Conservation (phyloP, 768 basidiomycete genomes). For the Auricularia sp. region DNA sequence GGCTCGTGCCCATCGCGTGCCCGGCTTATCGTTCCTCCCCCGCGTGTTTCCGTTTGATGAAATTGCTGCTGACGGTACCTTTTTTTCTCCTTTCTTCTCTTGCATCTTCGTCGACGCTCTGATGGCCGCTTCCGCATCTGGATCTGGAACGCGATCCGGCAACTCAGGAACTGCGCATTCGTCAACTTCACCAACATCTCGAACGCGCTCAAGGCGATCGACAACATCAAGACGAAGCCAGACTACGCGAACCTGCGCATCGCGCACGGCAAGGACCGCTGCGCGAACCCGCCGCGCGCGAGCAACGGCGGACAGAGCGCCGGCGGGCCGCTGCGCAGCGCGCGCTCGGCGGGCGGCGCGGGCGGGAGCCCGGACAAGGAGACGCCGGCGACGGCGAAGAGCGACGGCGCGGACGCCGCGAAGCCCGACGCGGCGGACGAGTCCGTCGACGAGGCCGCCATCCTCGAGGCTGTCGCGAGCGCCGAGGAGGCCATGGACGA, state of each 20-base stretch:
- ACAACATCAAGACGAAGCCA: constrained; percentile 81
- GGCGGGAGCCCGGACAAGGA: constrained; percentile 3
- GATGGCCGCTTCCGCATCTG: not conserved
- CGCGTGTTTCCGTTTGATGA: constrained; percentile 5
- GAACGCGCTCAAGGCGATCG: constrained; percentile 97
- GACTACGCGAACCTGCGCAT: constrained; percentile 86
- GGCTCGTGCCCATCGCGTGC: not conserved
- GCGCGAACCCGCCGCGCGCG: constrained; percentile 76
- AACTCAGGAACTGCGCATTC: constrained; percentile 79
- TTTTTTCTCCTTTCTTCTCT: not conserved
- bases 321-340: constrained; percentile 33
- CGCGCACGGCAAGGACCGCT: constrained; percentile 91
- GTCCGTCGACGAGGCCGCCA: constrained; percentile 6
- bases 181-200: constrained; percentile 93
- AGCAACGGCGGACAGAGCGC: not conserved
- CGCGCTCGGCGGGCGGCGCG: constrained; percentile 4
- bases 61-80: not conserved
- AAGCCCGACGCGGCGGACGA: constrained; percentile 3
- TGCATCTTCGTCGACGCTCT: not conserved
- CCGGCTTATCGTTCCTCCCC: constrained; percentile 1
- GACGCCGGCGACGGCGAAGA: constrained; percentile 4
- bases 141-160: not conserved
- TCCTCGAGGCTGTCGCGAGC: constrained; percentile 3
- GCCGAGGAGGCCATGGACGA: constrained; percentile 2
- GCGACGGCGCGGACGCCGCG: not conserved